These are phyloP conservation scores for Aquilaria sinensis DNA, from an alignment of 345 rosid species.

Conservation along the genomic window DNA sequence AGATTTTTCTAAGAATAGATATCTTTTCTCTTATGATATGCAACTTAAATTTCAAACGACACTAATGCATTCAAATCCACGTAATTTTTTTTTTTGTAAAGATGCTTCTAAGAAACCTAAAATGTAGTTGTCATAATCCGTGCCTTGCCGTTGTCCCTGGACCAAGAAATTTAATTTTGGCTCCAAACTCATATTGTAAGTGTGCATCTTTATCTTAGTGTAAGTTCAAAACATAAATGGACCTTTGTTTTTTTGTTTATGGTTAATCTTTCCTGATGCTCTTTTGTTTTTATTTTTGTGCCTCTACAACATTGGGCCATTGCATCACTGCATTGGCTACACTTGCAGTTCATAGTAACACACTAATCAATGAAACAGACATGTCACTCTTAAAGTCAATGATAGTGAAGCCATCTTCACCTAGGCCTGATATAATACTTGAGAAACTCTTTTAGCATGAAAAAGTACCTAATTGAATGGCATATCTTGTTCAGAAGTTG, in stretches of 20 bases:
- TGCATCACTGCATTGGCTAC: constrained; percentile 45
- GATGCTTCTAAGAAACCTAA: no score
- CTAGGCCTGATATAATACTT: constrained; percentile 49
- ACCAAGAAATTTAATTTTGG: no score
- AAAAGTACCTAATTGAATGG: constrained; percentile 46
- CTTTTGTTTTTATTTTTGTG: no score
- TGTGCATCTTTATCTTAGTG: no score
- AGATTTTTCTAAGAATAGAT: no score
- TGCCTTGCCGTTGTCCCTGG: no score
- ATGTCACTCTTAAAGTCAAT: constrained; percentile 52
- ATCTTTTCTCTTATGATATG: no score
- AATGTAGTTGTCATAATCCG: no score
- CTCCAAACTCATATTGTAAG: no score
- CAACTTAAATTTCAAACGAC: no score
- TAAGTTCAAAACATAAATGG: not conserved
- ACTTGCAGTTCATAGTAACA: constrained; percentile 15
- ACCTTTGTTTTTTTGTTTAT: constrained; percentile 19
- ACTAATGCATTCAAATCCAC: no score
- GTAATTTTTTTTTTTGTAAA: no score
- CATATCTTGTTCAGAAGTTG: constrained; percentile 12
- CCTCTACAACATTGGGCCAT: constrained; percentile 49
- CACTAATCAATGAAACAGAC: constrained; percentile 37
- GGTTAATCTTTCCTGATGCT: constrained; percentile 23
- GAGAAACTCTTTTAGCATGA: constrained; percentile 74
- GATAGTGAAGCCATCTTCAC: constrained; percentile 48